These are phyloP conservation scores for Barnettozyma californica DNA, from an alignment of 805 yeast species.

Conservation along the genomic window DNA sequence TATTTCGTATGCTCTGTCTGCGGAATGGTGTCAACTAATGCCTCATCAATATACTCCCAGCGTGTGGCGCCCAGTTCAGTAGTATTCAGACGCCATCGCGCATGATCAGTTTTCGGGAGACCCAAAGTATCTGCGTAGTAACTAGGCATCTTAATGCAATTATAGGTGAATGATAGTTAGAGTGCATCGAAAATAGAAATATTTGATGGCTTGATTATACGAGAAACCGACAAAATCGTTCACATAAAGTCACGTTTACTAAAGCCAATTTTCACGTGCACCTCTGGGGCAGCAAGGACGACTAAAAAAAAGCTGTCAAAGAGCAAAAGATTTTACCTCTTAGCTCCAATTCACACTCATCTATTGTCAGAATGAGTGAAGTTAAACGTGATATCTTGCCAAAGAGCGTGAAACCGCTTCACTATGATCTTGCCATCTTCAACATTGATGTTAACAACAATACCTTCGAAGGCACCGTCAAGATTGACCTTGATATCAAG, in stretches of 20 bases:
- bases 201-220: too few relatives aligned
- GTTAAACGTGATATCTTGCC: slow-evolving; percentile 45
- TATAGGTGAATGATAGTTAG: background rate
- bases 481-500: slow-evolving; percentile 47
- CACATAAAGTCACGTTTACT: too few relatives aligned
- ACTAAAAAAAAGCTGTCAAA: background rate
- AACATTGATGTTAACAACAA: slow-evolving; percentile 56
- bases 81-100: slow-evolving; percentile 68
- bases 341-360: background rate
- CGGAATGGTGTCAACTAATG: slow-evolving; percentile 35
- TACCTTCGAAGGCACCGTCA: slow-evolving; percentile 51
- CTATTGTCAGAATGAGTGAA: background rate
- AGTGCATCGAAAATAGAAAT: too few relatives aligned
- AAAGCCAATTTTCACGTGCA: too few relatives aligned
- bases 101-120: slow-evolving; percentile 60
- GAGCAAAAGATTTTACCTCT: background rate
- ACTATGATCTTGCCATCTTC: slow-evolving; percentile 57
- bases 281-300: background rate
- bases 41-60: slow-evolving; percentile 62
- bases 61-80: slow-evolving; percentile 71
- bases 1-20: slow-evolving; percentile 57
- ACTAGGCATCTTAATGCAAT: background rate
- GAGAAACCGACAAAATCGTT: too few relatives aligned
- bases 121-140: slow-evolving; percentile 68
- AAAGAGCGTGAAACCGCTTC: slow-evolving; percentile 58